Evolutionary conservation across 2,329 filamentous ascomycete species (phyloP), one percentile per base, ranked within the genome.

Genomic region (Alternaria sp.): DNA sequence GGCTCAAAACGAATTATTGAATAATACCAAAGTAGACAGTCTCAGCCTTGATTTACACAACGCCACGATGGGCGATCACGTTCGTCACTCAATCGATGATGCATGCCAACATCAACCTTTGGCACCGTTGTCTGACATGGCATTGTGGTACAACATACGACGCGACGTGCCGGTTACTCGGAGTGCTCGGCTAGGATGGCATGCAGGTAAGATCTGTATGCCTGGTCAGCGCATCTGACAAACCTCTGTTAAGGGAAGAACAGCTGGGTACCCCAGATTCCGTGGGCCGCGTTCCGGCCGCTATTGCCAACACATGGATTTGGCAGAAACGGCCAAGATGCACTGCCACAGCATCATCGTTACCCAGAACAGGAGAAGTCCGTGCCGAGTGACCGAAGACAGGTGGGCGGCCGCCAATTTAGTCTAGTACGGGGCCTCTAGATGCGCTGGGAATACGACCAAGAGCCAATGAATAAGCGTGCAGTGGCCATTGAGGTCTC

Each of bases 271-370:
- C 60, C 61, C 61, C 61, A 46, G 58, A 61, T 57, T 57, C 55
- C 33, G 53, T 30, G 55, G 46, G 59, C 60, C 55, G 63, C 69
- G 66, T 70, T 64, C 58, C 66, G 53, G 47, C 33, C 44, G n/a
- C 62, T 61, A 25, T 61, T 41, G 43, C 56, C 47, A 47, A 18
- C 28, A 51, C 33, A 60, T 46, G 55, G 58, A 65, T 67, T 60
- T 46, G 64, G 25, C 37, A 41, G 37, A 41, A 41, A 41, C 37
- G 50, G 69, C 69, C 69, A 72, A 67, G 68, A 10, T 25, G 60
- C 61, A 63, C 65, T 61, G 66, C 68, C 68, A 64, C 68, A 55
- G 14, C 71, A 71, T 70, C 69, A 71, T 68, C 55, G 63, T 33
- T 59, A 58, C 43, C 71, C 60, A 53, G 56, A 63, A 63, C 10